These are phyloP conservation scores for Trypanosoma vivax DNA, from an alignment of 208 protist species.

Conservation along the genomic window DNA sequence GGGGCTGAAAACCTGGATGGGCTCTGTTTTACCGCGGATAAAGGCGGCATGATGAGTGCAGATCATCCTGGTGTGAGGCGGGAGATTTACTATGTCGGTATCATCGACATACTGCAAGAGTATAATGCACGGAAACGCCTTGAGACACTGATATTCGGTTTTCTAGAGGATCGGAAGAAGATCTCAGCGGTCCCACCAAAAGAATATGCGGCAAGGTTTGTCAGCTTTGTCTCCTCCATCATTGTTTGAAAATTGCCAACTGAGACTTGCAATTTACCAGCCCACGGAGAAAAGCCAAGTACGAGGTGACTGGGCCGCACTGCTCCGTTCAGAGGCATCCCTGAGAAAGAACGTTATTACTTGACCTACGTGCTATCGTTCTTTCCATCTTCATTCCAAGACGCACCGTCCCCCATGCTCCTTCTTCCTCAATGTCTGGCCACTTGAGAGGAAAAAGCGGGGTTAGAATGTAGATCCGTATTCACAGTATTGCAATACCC, in stretches of 20 bases:
- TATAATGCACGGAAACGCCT: constrained; percentile 79
- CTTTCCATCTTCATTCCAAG: background rate
- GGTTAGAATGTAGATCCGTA: no score
- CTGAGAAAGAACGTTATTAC: no score
- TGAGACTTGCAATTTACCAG: background rate
- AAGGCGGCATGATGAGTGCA: constrained; percentile 78
- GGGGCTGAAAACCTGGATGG: constrained; percentile 34
- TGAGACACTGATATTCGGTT: constrained; percentile 63
- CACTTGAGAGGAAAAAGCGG: no score
- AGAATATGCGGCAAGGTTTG: constrained; percentile 83
- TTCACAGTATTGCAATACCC: no score
- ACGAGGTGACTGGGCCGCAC: no score
- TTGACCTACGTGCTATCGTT: no score
- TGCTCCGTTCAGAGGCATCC: no score
- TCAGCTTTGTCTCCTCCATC: constrained; percentile 86
- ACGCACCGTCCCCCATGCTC: no score
- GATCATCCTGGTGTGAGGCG: constrained; percentile 41
- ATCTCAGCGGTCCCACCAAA: constrained; percentile 84
- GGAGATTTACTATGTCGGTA: constrained; percentile 91
- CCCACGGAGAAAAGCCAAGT: constrained; percentile 1
- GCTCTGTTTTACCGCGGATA: constrained; percentile 68
- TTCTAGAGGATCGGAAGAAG: constrained; percentile 51
- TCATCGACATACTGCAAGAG: constrained; percentile 92
- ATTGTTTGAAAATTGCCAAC: constrained; percentile 48
- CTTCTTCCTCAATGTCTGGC: no score